Conservation (phyloP, 2,329 filamentous ascomycete genomes). For the Cladosporium cucumerinum region DNA sequence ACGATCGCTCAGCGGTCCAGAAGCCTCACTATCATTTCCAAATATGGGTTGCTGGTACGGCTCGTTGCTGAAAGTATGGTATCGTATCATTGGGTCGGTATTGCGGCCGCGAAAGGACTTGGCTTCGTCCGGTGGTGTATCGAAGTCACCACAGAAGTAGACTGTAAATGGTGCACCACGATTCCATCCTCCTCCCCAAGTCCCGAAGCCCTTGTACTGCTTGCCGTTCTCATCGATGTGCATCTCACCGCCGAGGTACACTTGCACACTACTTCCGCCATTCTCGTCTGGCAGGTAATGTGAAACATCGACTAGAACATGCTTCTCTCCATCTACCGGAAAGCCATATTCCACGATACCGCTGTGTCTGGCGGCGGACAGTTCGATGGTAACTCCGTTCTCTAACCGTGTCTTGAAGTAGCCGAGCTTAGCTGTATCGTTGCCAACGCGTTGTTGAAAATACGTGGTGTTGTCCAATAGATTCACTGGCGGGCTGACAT, state of each 20-base stretch:
- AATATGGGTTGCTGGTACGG: slow-evolving; percentile 38
- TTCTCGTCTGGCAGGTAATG: slow-evolving; percentile 57
- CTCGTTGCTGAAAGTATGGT: slow-evolving; percentile 25
- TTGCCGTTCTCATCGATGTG: slow-evolving; percentile 45
- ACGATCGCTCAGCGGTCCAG: slow-evolving; percentile 41
- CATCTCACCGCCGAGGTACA: slow-evolving; percentile 59
- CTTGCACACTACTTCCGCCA: slow-evolving; percentile 52
- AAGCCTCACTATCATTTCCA: slow-evolving; percentile 31
- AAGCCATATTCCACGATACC: slow-evolving; percentile 63
- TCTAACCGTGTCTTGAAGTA: slow-evolving; percentile 58
- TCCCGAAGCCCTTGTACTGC: slow-evolving; percentile 56
- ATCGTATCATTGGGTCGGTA: slow-evolving; percentile 25
- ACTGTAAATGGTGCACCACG: slow-evolving; percentile 57
- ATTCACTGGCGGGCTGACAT: slow-evolving; percentile 36
- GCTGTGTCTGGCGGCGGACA: slow-evolving; percentile 55
- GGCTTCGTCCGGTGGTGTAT: slow-evolving; percentile 38
- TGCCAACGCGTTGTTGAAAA: slow-evolving; percentile 35
- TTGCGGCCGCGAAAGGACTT: slow-evolving; percentile 34
- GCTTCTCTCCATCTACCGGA: slow-evolving; percentile 40
- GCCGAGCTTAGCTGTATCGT: slow-evolving; percentile 53
- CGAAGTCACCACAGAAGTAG: slow-evolving; percentile 61
- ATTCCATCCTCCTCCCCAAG: slow-evolving; percentile 65
- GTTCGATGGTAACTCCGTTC: slow-evolving; percentile 55
- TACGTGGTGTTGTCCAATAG: slow-evolving; percentile 41
- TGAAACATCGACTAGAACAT: slow-evolving; percentile 61